These are phyloP conservation scores for Chrysanthemum makinoi DNA, from an alignment of 129 eudicot genomes.

Conservation along the genomic window DNA sequence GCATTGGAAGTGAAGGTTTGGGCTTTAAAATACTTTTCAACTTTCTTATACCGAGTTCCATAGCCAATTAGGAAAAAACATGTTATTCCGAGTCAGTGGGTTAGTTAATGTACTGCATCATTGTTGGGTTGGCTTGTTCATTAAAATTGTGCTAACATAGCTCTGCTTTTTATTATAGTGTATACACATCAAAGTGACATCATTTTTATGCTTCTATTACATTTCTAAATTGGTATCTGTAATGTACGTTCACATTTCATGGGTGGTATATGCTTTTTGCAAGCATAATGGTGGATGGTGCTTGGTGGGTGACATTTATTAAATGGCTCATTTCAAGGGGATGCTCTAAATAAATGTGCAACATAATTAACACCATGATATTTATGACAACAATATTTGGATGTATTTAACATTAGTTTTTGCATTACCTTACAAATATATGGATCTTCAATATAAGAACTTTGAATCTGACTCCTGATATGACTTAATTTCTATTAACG, in stretches of 20 bases:
- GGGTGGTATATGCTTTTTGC: background rate
- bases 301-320: conserved; percentile 1
- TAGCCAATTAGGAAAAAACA: background rate
- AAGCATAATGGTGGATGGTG: background rate
- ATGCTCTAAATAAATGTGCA: background rate
- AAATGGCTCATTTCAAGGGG: background rate
- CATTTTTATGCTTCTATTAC: conserved; percentile 2
- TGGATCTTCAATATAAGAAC: no score
- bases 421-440: background rate
- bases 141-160: background rate
- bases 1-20: conserved; percentile 81
- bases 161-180: background rate
- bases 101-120: conserved; percentile 13
- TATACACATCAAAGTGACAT: conserved; percentile 5
- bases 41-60: conserved; percentile 11
- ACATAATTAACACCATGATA: conserved; percentile 11
- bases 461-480: background rate
- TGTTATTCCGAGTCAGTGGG: background rate
- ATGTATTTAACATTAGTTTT: conserved; percentile 3
- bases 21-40: conserved; percentile 8
- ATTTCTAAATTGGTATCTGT: background rate
- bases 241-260: conserved; percentile 12
- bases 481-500: background rate
- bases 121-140: conserved; percentile 7
- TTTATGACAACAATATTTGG: background rate